Conservation (phyloP, 2,329 filamentous ascomycete genomes). For the Pseudocercospora vitis region DNA sequence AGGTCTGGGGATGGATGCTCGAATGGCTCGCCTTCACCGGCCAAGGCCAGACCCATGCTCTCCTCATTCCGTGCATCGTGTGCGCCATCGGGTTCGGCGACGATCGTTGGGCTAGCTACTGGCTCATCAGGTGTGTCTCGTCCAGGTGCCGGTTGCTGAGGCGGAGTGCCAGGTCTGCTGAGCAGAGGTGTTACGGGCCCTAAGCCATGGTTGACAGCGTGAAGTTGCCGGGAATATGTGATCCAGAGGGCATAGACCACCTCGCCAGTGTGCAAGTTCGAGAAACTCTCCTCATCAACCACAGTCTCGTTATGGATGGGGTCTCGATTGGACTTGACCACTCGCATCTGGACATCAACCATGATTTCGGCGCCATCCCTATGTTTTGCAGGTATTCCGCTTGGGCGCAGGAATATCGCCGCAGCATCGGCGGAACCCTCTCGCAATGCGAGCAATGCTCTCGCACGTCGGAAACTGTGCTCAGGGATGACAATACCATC, state of each 20-base stretch:
- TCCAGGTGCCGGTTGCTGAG: slow-evolving; percentile 62
- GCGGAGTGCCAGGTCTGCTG: slow-evolving; percentile 67
- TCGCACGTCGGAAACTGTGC: slow-evolving; percentile 88
- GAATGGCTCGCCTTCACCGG: slow-evolving; percentile 37
- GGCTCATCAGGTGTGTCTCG: slow-evolving; percentile 20
- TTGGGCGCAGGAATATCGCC: slow-evolving; percentile 76
- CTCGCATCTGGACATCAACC: slow-evolving; percentile 93
- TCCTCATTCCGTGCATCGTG: slow-evolving; percentile 25
- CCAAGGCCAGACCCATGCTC: slow-evolving; percentile 29
- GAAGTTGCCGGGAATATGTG: slow-evolving; percentile 90
- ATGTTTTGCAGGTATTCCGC: slow-evolving; percentile 81
- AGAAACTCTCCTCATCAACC: slow-evolving; percentile 62
- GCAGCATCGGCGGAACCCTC: slow-evolving; percentile 77
- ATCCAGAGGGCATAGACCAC: slow-evolving; percentile 96
- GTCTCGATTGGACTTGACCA: slow-evolving; percentile 81
- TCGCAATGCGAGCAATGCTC: slow-evolving; percentile 77
- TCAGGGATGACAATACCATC: slow-evolving; percentile 98
- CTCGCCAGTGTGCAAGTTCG: slow-evolving; percentile 61
- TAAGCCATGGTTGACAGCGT: slow-evolving; percentile 66
- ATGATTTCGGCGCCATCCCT: slow-evolving; percentile 89
- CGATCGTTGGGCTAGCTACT: slow-evolving; percentile 35
- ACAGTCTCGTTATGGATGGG: slow-evolving; percentile 61
- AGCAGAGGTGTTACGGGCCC: slow-evolving; percentile 64
- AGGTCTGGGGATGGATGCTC: slow-evolving; percentile 41
- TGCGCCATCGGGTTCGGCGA: slow-evolving; percentile 33